Conservation (phyloP, 352 stramenopile genomes). For the Blastocystis sp. region DNA sequence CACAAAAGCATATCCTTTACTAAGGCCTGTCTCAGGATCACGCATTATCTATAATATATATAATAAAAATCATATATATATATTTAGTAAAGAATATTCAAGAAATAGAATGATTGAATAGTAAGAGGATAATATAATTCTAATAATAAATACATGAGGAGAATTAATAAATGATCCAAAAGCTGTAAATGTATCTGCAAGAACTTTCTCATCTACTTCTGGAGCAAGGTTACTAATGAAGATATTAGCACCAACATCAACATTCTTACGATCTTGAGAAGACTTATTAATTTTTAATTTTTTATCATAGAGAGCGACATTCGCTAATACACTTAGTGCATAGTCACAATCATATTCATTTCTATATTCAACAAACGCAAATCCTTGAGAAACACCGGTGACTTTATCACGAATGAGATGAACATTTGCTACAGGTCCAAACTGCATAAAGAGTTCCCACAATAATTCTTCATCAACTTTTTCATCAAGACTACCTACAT, state of each 20-base stretch:
- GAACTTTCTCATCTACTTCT: constrained; percentile 90
- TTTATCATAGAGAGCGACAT: constrained; percentile 88
- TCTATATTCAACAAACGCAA: constrained; percentile 95
- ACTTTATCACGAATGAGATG: constrained; percentile 96
- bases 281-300: constrained; percentile 83
- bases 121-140: background rate
- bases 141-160: constrained; percentile 57
- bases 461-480: constrained; percentile 79
- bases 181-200: constrained; percentile 94
- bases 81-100: no score
- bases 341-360: constrained; percentile 88
- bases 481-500: constrained; percentile 88
- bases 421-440: constrained; percentile 80
- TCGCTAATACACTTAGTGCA: constrained; percentile 90
- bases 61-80: no score
- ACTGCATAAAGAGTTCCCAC: constrained; percentile 74
- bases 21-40: constrained; percentile 62
- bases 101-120: background rate
- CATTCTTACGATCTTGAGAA: constrained; percentile 71
- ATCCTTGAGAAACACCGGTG: constrained; percentile 63
- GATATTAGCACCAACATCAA: constrained; percentile 93
- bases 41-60: constrained; percentile 34
- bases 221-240: constrained; percentile 85
- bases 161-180: constrained; percentile 87
- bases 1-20: constrained; percentile 87